Conservation (phyloP, 140 eudicot genomes). For the Stevia rebaudiana region DNA sequence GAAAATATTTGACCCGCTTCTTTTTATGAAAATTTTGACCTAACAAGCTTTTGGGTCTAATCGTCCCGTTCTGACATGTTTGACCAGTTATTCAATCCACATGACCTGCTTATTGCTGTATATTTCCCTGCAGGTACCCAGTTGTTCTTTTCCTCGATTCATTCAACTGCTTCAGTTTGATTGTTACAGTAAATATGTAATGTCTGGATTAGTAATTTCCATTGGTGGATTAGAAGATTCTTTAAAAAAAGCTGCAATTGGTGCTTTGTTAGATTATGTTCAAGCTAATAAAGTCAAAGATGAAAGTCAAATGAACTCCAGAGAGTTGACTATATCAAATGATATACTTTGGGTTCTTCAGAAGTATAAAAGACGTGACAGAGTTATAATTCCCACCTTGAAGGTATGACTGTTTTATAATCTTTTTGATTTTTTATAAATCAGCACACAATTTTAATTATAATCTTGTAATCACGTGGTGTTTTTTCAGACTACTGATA, state of each 20-base stretch:
- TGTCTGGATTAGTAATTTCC: conserved; percentile 88
- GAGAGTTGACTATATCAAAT: conserved; percentile 42
- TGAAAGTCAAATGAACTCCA: conserved; percentile 20
- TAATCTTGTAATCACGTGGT: neutral
- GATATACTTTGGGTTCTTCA: conserved; percentile 89
- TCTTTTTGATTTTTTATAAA: neutral
- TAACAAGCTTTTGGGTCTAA: neutral
- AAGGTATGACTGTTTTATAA: conserved; percentile 50
- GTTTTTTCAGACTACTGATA: conserved; percentile 77
- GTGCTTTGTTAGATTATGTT: conserved; percentile 76
- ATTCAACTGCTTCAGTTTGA: conserved; percentile 48
- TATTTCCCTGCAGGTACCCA: conserved; percentile 60
- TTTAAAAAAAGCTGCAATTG: conserved; percentile 63
- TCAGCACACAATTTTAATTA: neutral
- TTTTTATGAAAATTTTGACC: neutral
- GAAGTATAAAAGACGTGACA: conserved; percentile 65
- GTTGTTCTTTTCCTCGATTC: conserved; percentile 72
- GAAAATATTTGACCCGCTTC: neutral
- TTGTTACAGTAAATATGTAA: conserved; percentile 67
- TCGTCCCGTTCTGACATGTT: neutral
- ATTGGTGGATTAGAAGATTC: conserved; percentile 96
- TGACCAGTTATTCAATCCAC: neutral
- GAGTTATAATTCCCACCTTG: conserved; percentile 78
- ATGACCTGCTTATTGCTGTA: neutral
- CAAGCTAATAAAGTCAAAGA: conserved; percentile 35